A percentile compares a stretch with the other conserved stretches of the same genome.
phyloP scores from a whole-genome alignment of 805 yeast genomes.

The Dipodascopsis uninucleata region DNA sequence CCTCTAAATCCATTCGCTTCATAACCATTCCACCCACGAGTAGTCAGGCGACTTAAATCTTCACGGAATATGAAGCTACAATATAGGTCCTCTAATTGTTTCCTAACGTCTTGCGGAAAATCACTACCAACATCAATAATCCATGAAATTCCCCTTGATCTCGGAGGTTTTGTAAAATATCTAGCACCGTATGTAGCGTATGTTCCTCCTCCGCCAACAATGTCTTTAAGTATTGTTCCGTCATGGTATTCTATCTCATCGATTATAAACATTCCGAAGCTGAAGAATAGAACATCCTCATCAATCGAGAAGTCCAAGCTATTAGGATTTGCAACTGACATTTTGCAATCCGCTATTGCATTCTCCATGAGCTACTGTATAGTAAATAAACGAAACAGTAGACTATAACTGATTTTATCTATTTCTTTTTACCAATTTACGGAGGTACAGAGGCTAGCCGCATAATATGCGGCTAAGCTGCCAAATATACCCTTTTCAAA shows the following conservation, averaged over 20 bases:
- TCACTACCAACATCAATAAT: conserved; percentile 78
- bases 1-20: conserved; percentile 55
- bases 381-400: too few relatives aligned
- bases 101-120: conserved; percentile 52
- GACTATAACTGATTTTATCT: too few relatives aligned
- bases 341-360: too few relatives aligned
- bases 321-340: too few relatives aligned
- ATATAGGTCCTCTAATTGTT: conserved; percentile 55
- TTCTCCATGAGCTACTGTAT: too few relatives aligned
- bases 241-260: conserved; percentile 69
- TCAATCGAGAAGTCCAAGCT: not conserved
- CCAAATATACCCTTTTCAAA: too few relatives aligned
- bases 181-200: conserved; percentile 75
- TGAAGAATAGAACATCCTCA: conserved; percentile 44
- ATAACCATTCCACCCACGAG: conserved; percentile 79
- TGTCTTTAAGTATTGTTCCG: conserved; percentile 42
- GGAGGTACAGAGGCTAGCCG: too few relatives aligned
- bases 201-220: conserved; percentile 90
- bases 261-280: conserved; percentile 85
- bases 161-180: conserved; percentile 41
- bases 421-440: too few relatives aligned
- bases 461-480: too few relatives aligned
- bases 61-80: conserved; percentile 56
- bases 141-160: conserved; percentile 50
- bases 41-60: conserved; percentile 55